Base-by-base conservation (phyloP, 176 grass and related monocot genomes). In the Bromus sterilis region DNA sequence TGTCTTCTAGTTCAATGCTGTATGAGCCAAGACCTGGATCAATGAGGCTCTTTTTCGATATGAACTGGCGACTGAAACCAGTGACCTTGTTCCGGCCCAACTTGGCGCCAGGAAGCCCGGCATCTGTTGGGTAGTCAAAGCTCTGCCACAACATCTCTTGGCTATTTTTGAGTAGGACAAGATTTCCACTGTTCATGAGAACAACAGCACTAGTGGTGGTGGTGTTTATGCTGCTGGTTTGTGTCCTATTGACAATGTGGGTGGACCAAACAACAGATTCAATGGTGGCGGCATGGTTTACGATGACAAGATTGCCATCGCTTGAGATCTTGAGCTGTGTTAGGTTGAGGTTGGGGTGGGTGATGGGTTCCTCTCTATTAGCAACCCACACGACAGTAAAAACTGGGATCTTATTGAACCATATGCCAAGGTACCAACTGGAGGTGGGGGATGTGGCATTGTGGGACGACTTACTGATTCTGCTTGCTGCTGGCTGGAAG, bases 1-100 rank as follows among this genome's bases (percentile, higher is more conserved):
- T 66, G 31, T 66, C 56, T 13, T 59, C 32, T 26, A 94, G 61
- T 9, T 65, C 60, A 36, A 77, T 4, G 41, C 74, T 56, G 59
- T 85, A 94, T 10, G 79, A 36, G 6, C 91, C 88, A 2, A 76
- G 56, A 25, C 78, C 62, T 8, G 79, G 91, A 57, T 94, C 79
- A 66, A 66, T 66, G 63, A 66, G 63, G 32, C 63, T 66, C 16
- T 66, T 66, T 18, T 36, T 66, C 36, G 32, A 66, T 32, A 66
- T 66, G 32, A 4, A 32, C 7, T 4, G 32, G 31, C 10, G 32
- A 3, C 11, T 86, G 33, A 90, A 57, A 4, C 74, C 68, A 4
- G 79, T 86, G 26, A 74, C 67, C 56, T 88, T 85, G 75, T 89
- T 86, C 64, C 87, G 66, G 42, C 90, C 87, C 9, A 89, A 76